Evolutionary conservation across 352 stramenopile genomes (phyloP).

Genomic region (Phytophthora sojae): DNA sequence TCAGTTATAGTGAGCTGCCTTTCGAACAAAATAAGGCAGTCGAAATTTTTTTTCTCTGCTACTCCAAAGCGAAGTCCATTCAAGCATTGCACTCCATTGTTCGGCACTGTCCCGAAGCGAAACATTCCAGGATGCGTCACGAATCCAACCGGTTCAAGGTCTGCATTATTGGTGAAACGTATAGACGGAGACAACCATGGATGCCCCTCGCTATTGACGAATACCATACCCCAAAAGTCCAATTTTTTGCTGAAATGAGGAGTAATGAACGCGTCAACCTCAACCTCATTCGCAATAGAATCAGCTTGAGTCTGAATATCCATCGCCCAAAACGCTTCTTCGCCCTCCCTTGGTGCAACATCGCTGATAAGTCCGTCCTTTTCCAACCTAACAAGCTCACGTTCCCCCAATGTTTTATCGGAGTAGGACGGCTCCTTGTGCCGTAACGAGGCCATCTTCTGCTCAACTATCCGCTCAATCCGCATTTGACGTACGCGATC

Average conservation of each 20-base stretch:
- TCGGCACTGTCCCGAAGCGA: conserved; percentile 22
- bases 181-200: conserved; percentile 7
- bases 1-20: conserved; percentile 36
- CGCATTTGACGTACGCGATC: background rate
- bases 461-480: background rate
- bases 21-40: conserved; percentile 41
- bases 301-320: conserved; percentile 9
- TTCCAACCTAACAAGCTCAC: conserved; percentile 2
- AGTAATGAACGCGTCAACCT: conserved; percentile 2
- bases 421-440: conserved; percentile 2
- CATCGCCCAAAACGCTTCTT: conserved; percentile 12
- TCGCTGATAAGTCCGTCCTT: conserved; percentile 7
- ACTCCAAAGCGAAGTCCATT: conserved; percentile 40
- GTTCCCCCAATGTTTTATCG: conserved; percentile 7
- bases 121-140: conserved; percentile 35
- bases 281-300: conserved; percentile 2
- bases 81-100: conserved; percentile 23
- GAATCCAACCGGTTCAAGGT: conserved; percentile 24
- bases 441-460: background rate
- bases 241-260: conserved; percentile 2
- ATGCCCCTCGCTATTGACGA: conserved; percentile 12
- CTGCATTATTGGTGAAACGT: background rate
- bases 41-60: conserved; percentile 39
- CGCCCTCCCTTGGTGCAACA: background rate
- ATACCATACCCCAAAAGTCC: background rate